Base-by-base conservation (phyloP, 495 filamentous ascomycete species). In the Usnea hakonensis region DNA sequence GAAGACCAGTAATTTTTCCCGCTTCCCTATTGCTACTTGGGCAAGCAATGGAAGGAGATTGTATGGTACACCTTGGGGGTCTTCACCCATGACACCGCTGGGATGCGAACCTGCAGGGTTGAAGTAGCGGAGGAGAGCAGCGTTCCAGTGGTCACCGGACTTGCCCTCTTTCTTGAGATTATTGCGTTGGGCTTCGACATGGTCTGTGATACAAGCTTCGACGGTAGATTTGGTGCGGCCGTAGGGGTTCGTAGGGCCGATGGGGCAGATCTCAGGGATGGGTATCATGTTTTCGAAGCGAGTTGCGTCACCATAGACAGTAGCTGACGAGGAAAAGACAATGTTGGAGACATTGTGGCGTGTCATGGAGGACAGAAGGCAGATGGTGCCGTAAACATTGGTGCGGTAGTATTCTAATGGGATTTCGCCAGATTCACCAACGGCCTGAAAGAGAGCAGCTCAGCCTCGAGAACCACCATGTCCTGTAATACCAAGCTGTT, bases 281-380 rank as follows among this genome's bases (percentile, higher is more conserved):
- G 94, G 94, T 68, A 98, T 97, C 95, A 98, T 97, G 79, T 95
- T 87, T 67, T 87, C 85, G 76, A 96, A 88, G 74, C 90, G 90
- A 55, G 95, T 98, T 55, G 95, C 94, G 77, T 98, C 94, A 63
- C 94, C 94, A 72, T 98, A 98, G 72, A 98, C 94, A 66, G 94
- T 96, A 36, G 91, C 91, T 10, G 91, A 96, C 70, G 84, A 96
- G 57, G 92, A 96, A 79, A 98, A 98, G 74, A 98, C 94, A 67
- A 98, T 95, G 79, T 96, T 97, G 78, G 83, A 81, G 64, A 97
- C 91, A 79, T 92, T 86, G 78, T 96, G 83, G 71, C 83, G 84
- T 68, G 83, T 82, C 94, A 97, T 97, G 65, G 86, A 86, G 56
- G 86, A 83, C 55, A 98, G 84, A 33, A 98, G 88, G 72, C 85